Evolutionary conservation across 2,329 filamentous ascomycete species (phyloP), one percentile per base, ranked within the genome.

Genomic region (Tolypocladium capitatum): DNA sequence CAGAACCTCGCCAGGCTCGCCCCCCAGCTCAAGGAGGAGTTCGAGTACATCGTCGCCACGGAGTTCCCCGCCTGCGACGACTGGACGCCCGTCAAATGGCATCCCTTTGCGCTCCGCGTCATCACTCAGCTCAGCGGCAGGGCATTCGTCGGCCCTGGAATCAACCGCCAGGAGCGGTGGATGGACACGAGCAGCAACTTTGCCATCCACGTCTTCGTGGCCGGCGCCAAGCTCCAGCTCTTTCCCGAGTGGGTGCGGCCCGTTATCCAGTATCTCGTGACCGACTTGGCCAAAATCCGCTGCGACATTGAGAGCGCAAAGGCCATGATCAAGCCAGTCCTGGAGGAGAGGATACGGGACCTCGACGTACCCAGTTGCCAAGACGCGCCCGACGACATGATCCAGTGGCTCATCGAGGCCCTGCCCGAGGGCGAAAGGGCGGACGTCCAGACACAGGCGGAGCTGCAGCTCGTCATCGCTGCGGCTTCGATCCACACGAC

Each of bases 51-150:
- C 27, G 51, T 71, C 6, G 65, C 63, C 11, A 66, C 67, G 1
- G 72, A 75, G 55, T 73, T 76, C 36, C 71, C 72, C 5, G 58
- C 63, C 16, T 75, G 72, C 52, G 60, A 70, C 47, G 75, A 78
- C 51, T 80, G 76, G 76, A 76, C 71, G 1, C 57, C 73, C 0
- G 68, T 78, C 45, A 71, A 69, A 53, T 68, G 78, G 53, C 73
- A 76, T 34, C 68, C 70, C 0, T 72, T 78, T 48, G 63, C 74
- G 40, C 64, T 79, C 2, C 65, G 72, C 21, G 66, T 72, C 4
- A 64, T 81, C 11, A 71, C 76, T 7, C 70, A 75, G 2, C 55
- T 80, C 21, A 76, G 73, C 27, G 74, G 76, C 1, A 65, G 70
- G 20, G 68, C 73, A 5, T 78, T 79, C 51, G 69, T 78, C 7